A percentile compares a stretch with the other conserved stretches of the same genome.
Conservation (phyloP, 2,329 filamentous ascomycete genomes). For the Fusarium anthophilum region DNA sequence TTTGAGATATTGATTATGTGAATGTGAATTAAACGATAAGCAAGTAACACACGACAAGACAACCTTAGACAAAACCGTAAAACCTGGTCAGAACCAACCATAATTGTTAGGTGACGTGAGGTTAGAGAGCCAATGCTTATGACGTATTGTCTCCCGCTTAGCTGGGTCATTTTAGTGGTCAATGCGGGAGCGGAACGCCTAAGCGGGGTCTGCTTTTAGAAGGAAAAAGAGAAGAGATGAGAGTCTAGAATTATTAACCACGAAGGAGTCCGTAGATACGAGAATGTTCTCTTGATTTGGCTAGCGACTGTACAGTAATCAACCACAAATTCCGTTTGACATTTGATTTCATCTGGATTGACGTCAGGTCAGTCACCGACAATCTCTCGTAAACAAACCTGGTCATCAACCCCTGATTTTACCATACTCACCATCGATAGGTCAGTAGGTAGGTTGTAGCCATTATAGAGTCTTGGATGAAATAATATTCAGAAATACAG, state of each 20-base stretch:
- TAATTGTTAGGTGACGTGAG: constrained; percentile 9
- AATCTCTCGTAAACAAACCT: neutral
- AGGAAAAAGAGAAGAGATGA: neutral
- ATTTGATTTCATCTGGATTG: constrained; percentile 25
- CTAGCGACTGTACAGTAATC: neutral
- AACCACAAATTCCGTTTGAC: constrained; percentile 26
- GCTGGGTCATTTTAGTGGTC: neutral
- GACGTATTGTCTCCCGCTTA: constrained; percentile 20
- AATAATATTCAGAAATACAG: constrained; percentile 17
- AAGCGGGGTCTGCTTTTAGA: constrained; percentile 3
- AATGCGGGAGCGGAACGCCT: constrained; percentile 7
- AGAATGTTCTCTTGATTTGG: constrained; percentile 14
- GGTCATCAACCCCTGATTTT: neutral
- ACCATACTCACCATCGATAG: neutral
- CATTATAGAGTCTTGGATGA: neutral
- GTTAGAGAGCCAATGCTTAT: constrained; percentile 7
- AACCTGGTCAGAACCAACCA: constrained; percentile 24
- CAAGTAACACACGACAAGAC: neutral
- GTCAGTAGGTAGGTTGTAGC: neutral
- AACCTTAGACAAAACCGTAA: neutral
- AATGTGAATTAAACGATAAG: constrained; percentile 18
- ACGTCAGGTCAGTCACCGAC: constrained; percentile 28
- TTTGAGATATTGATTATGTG: constrained; percentile 3
- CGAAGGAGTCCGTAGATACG: neutral
- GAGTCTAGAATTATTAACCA: neutral